A percentile compares a stretch with the other conserved stretches of the same genome.
Conservation (phyloP, 225 moss, liverwort and hornwort species). For the Sphagnum tenellum region DNA sequence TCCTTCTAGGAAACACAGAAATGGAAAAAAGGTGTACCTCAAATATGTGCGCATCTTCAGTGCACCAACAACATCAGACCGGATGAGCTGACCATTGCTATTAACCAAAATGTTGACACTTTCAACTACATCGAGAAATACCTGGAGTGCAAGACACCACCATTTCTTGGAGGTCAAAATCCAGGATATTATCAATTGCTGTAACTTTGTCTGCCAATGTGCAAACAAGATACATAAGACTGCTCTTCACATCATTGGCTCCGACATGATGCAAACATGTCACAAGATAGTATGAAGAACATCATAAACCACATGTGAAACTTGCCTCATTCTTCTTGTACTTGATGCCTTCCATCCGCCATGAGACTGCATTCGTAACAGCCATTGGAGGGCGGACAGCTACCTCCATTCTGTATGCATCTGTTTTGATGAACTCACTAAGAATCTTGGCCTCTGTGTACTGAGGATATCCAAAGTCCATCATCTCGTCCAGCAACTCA, state of each 20-base stretch:
- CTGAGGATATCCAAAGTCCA: slow-evolving; percentile 99
- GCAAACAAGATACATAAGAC: neutral
- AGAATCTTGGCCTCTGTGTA: slow-evolving; percentile 98
- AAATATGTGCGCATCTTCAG: slow-evolving; percentile 99
- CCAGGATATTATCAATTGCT: neutral
- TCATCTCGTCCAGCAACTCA: slow-evolving; percentile 98
- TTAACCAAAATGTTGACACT: slow-evolving; percentile 99
- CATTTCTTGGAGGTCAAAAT: no score
- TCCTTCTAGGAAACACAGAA: neutral
- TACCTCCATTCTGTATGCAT: slow-evolving; percentile 98
- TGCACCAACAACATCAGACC: slow-evolving; percentile 97
- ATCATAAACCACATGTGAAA: neutral
- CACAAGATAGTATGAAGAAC: neutral
- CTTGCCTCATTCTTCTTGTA: slow-evolving; percentile 98
- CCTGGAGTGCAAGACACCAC: slow-evolving; percentile 22
- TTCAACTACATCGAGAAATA: slow-evolving; percentile 97
- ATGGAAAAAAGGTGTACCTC: slow-evolving; percentile 28
- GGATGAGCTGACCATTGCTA: slow-evolving; percentile 96
- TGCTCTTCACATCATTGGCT: neutral
- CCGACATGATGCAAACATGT: neutral
- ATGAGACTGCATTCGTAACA: slow-evolving; percentile 97
- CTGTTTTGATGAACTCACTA: slow-evolving; percentile 94
- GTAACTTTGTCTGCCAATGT: neutral
- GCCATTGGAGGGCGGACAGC: slow-evolving; percentile 96
- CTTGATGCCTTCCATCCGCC: slow-evolving; percentile 99